Percentiles rank a stretch among this genome's conserved stretches.
Conservation (phyloP, 1,139 yeast species). For the Yamadazyma siamensis region DNA sequence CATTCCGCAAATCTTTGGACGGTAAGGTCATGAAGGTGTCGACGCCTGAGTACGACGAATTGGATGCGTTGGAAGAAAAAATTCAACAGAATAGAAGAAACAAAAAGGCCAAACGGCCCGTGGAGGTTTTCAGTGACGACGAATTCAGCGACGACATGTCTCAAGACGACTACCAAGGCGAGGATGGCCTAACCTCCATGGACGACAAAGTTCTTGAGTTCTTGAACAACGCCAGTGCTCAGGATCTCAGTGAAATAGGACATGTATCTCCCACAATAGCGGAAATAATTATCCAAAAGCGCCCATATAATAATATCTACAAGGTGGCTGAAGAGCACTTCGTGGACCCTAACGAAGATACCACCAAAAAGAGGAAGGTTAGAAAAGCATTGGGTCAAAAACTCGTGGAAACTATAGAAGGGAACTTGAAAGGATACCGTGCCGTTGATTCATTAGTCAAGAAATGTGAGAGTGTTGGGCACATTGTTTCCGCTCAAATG, state of each 20-base stretch:
- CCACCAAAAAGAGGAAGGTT: slow-evolving; percentile 32
- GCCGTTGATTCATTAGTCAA: slow-evolving; percentile 91
- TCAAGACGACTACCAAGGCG: slow-evolving; percentile 33
- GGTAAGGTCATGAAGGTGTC: slow-evolving; percentile 10
- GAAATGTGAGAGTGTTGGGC: slow-evolving; percentile 78
- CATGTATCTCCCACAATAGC: slow-evolving; percentile 70
- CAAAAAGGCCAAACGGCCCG: slow-evolving; percentile 14
- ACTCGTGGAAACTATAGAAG: slow-evolving; percentile 66
- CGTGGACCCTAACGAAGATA: slow-evolving; percentile 24
- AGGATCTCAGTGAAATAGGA: slow-evolving; percentile 79
- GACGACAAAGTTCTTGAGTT: slow-evolving; percentile 72
- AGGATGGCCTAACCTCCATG: slow-evolving; percentile 44
- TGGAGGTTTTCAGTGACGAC: slow-evolving; percentile 32
- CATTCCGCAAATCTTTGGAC: slow-evolving; percentile 10
- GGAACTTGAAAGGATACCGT: slow-evolving; percentile 78
- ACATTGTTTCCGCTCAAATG: slow-evolving; percentile 67
- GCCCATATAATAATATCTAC: slow-evolving; percentile 67
- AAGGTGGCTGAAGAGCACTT: slow-evolving; percentile 57
- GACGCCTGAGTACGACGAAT: slow-evolving; percentile 25
- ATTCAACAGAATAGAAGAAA: slow-evolving; percentile 31
- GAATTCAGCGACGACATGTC: slow-evolving; percentile 37
- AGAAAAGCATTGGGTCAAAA: slow-evolving; percentile 70
- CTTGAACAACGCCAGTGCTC: slow-evolving; percentile 69
- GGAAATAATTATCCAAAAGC: slow-evolving; percentile 49
- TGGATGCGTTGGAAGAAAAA: slow-evolving; percentile 38